phyloP scores from a whole-genome alignment of 176 grass and related monocot genomes.

The Zoysia pacifica region DNA sequence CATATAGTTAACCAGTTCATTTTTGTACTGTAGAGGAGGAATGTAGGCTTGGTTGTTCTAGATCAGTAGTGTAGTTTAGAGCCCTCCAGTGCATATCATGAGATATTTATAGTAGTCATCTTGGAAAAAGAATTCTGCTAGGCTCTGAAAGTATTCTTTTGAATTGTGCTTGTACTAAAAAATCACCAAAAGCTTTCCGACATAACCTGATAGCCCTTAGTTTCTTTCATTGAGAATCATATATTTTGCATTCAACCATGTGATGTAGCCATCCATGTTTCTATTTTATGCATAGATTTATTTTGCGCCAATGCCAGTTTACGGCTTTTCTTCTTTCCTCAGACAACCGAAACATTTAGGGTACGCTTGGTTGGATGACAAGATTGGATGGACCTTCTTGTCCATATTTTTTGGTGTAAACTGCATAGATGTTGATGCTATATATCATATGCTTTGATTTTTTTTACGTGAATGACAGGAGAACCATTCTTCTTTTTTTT shows the following conservation, averaged over 20 bases:
- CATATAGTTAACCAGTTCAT: slow-evolving; percentile 12
- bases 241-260: not conserved
- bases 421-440: no score
- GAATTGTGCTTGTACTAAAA: not conserved
- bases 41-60: slow-evolving; percentile 13
- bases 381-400: no score
- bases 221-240: not conserved
- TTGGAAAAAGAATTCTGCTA: slow-evolving; percentile 7
- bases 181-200: not conserved
- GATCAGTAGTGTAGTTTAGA: slow-evolving; percentile 25
- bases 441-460: no score
- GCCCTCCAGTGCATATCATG: not conserved
- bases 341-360: no score
- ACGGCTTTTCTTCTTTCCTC: no score
- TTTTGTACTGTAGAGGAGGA: slow-evolving; percentile 48
- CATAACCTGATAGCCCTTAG: not conserved
- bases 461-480: no score
- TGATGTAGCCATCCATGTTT: no score
- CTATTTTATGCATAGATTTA: no score
- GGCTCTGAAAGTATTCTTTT: not conserved
- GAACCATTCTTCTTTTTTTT: no score
- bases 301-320: no score
- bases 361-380: no score
- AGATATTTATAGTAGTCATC: not conserved
- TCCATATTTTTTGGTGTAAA: no score